Conservation (phyloP, 2,329 filamentous ascomycete genomes). For the Fusarium illudens region DNA sequence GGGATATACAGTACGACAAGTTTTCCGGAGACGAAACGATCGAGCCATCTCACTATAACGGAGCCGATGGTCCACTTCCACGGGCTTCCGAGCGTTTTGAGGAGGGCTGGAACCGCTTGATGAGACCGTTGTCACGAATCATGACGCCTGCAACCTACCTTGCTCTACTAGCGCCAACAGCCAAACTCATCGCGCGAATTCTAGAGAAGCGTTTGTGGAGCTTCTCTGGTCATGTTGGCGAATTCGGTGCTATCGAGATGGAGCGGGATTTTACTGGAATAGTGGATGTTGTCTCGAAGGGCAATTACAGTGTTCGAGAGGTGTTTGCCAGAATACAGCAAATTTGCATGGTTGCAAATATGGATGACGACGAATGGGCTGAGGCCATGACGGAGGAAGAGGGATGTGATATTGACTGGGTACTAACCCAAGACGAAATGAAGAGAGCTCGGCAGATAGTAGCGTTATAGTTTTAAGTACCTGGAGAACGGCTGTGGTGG, state of each 20-base stretch:
- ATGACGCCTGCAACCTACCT: constrained; percentile 81
- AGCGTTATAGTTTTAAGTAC: no score
- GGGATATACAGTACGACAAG: constrained; percentile 83
- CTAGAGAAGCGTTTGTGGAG: constrained; percentile 89
- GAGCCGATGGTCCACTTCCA: constrained; percentile 64
- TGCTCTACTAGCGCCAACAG: constrained; percentile 76
- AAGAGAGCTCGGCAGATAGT: constrained; percentile 58
- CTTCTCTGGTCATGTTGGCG: constrained; percentile 80
- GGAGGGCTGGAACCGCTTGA: constrained; percentile 83
- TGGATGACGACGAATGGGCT: constrained; percentile 97
- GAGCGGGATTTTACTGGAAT: constrained; percentile 85
- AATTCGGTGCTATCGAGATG: constrained; percentile 81
- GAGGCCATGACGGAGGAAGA: constrained; percentile 67
- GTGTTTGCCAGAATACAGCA: constrained; percentile 79
- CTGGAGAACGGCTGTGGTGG: no score
- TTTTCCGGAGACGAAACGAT: constrained; percentile 69
- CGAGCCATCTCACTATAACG: constrained; percentile 63
- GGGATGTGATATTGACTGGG: constrained; percentile 73
- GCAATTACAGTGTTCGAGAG: constrained; percentile 80
- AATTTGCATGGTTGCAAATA: constrained; percentile 86
- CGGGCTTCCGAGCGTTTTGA: constrained; percentile 84
- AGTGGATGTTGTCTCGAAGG: constrained; percentile 71
- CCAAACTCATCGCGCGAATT: constrained; percentile 76
- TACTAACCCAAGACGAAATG: constrained; percentile 76
- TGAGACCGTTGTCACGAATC: constrained; percentile 83